Base-by-base conservation (phyloP, 2,329 filamentous ascomycete species). In the Fusarium azukiicola region DNA sequence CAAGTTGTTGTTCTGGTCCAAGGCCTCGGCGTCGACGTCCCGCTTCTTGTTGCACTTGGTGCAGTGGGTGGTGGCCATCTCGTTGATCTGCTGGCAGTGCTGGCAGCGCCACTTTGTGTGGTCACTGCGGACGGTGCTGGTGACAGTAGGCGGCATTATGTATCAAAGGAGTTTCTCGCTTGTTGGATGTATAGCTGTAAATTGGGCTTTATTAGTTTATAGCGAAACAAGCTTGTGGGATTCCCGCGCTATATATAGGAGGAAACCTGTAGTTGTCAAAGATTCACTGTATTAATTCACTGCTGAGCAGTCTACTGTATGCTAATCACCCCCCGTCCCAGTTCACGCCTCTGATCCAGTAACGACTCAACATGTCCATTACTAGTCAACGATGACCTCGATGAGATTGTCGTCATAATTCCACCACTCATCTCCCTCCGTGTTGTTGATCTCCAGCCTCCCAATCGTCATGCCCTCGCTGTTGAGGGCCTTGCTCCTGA, bases 71-170 rank as follows among this genome's bases (percentile, higher is more conserved):
- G 40, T 36, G 36, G 12, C 54, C 54, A 58, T 58, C 2, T 58
- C 54, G 54, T 40, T 58, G 32, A 58, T 58, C 5, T 58, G 21
- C 36, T 58, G 8, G 54, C 54, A 58, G 54, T 58, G 21, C 54
- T 58, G 14, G 54, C 54, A 58, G 8, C 54, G 54, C 54, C 54
- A 58, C 54, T 58, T 58, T 19, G 54, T 58, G 36, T 58, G 54
- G 54, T 58, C 54, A 21, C 40, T 21, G 54, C 54, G 54, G 21
- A 58, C 54, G 19, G 8, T 17, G 4, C 40, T 58, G 32, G 54
- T 58, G 36, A 58, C 7, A n/a, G 19, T 17, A 4, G 54, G 19
- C 32, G 52, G 52, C 54, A 58, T 58, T 40, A n/a, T 40, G 8
- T 16, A 40, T 58, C 21, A n/a, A 17, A 21, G 16, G n/a, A 16